phyloP scores from a whole-genome alignment of 768 basidiomycete species.

The Harrya chromipes region DNA sequence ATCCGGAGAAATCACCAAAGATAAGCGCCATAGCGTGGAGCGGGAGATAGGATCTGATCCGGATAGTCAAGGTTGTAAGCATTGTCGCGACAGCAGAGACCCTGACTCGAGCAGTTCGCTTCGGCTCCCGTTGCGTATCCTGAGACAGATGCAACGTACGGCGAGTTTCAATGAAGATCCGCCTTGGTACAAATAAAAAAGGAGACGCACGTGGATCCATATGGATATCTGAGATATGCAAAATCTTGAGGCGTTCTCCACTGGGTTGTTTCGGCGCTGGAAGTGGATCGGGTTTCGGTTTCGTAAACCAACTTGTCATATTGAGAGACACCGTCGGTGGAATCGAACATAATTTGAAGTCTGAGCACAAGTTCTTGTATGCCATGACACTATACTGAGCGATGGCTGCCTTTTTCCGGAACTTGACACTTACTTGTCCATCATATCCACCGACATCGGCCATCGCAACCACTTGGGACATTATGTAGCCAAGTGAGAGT shows the following conservation, averaged over 20 bases:
- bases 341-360: conserved; percentile 34
- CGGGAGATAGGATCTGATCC: conserved; percentile 46
- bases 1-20: not conserved
- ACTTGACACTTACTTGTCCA: conserved; percentile 37
- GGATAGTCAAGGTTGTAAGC: conserved; percentile 45
- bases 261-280: conserved; percentile 38
- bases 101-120: conserved; percentile 56
- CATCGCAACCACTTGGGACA: conserved; percentile 45
- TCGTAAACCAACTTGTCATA: conserved; percentile 45
- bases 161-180: not conserved
- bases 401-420: not conserved
- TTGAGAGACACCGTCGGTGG: conserved; percentile 40
- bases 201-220: conserved; percentile 41
- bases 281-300: conserved; percentile 45
- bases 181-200: not conserved
- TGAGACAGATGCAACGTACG: conserved; percentile 17
- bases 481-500: conserved; percentile 36
- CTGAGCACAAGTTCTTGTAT: conserved; percentile 31
- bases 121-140: conserved; percentile 64
- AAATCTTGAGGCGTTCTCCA: conserved; percentile 44
- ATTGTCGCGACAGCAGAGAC: conserved; percentile 57
- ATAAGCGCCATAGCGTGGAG: conserved; percentile 57
- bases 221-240: conserved; percentile 49
- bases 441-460: conserved; percentile 46
- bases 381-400: not conserved